These are phyloP conservation scores for Pseudoscleropodium purum DNA, from an alignment of 225 moss, liverwort and hornwort species.

Conservation along the genomic window DNA sequence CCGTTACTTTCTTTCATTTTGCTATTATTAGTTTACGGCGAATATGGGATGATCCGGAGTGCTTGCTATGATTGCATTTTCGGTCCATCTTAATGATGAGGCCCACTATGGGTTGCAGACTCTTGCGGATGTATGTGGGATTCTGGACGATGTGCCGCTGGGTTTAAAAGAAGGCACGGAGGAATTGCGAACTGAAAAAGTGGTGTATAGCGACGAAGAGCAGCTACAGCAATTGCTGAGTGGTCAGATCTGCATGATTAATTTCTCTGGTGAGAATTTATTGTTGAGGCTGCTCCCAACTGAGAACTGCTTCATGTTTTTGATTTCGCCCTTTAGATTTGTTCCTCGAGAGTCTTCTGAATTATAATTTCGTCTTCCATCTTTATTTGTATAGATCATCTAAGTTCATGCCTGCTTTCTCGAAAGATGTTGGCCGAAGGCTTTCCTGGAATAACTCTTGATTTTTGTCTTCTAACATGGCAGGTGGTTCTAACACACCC, in stretches of 20 bases:
- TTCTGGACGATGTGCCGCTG: constrained; percentile 46
- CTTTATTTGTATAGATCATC: background rate
- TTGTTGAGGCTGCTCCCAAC: background rate
- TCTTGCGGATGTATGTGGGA: constrained; percentile 78
- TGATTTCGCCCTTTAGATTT: background rate
- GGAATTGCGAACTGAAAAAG: constrained; percentile 34
- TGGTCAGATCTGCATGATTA: constrained; percentile 64
- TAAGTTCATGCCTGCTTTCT: background rate
- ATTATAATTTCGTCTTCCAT: background rate
- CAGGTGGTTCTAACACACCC: constrained; percentile 25
- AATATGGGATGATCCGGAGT: background rate
- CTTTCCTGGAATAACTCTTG: background rate
- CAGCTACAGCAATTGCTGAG: constrained; percentile 68
- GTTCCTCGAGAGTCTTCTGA: background rate
- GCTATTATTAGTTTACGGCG: background rate
- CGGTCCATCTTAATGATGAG: background rate
- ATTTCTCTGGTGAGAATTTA: constrained; percentile 46
- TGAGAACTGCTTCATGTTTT: background rate
- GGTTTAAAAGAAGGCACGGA: constrained; percentile 50
- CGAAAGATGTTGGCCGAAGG: background rate
- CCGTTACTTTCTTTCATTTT: background rate
- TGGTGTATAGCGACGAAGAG: constrained; percentile 45
- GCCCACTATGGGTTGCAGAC: constrained; percentile 37
- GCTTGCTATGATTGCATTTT: background rate
- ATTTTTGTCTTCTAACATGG: background rate